A percentile compares a stretch with the other conserved stretches of the same genome.
These are phyloP conservation scores for Iris macrosiphon DNA, from an alignment of 106 monocot species.

Conservation along the genomic window DNA sequence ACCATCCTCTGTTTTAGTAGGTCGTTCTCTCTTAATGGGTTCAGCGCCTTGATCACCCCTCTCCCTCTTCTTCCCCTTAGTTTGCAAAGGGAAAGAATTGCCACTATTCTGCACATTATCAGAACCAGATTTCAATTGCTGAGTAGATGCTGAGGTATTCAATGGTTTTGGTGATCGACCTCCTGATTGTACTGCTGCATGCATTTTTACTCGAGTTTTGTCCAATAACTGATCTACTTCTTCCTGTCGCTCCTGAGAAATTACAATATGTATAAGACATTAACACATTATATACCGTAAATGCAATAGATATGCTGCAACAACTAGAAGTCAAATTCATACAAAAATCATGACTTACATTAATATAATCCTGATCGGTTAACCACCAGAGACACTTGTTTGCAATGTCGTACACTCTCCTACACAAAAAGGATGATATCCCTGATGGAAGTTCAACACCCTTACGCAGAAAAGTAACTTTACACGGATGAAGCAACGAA, in stretches of 20 bases:
- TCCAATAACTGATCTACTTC: conserved; percentile 86
- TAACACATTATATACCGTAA: not conserved
- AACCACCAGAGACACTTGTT: conserved; percentile 98
- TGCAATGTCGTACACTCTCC: conserved; percentile 85
- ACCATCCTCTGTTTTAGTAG: conserved; percentile 46
- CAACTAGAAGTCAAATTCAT: too few relatives aligned
- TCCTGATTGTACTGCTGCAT: conserved; percentile 88
- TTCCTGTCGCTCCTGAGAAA: conserved; percentile 73
- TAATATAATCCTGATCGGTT: conserved; percentile 92
- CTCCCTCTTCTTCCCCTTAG: conserved; percentile 65
- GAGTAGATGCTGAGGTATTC: conserved; percentile 53
- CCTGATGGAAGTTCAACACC: conserved; percentile 77
- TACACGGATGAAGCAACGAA: conserved; percentile 93
- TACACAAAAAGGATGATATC: conserved; percentile 82
- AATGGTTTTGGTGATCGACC: conserved; percentile 81
- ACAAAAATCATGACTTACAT: too few relatives aligned
- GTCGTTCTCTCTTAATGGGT: conserved; percentile 49
- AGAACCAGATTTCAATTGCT: conserved; percentile 78
- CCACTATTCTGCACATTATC: conserved; percentile 58
- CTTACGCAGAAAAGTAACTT: conserved; percentile 85
- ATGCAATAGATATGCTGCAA: not conserved
- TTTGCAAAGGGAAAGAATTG: conserved; percentile 20
- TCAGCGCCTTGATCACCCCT: conserved; percentile 58
- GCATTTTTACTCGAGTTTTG: conserved; percentile 87
- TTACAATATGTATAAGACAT: not conserved